Conservation (phyloP, 1,139 yeast genomes). For the Blastobotrys ciferrii region DNA sequence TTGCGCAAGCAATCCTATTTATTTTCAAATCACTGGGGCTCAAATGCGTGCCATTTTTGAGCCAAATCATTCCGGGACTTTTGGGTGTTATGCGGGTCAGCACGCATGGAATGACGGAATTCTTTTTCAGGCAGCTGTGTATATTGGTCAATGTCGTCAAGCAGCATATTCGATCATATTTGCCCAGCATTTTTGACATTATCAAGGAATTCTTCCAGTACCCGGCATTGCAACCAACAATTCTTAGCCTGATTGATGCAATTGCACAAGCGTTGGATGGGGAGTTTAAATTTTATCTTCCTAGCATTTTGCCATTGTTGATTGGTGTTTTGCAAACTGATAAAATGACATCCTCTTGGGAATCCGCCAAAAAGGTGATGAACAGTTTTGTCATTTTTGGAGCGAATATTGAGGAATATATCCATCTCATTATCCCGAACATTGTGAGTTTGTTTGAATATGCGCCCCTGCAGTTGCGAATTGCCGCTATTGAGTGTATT, state of each 20-base stretch:
- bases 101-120: constrained; percentile 77
- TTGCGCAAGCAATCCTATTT: constrained; percentile 86
- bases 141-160: constrained; percentile 78
- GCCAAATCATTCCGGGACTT: constrained; percentile 85
- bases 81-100: constrained; percentile 82
- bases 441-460: constrained; percentile 77
- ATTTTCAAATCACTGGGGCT: constrained; percentile 86
- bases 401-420: constrained; percentile 80
- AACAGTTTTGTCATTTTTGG: constrained; percentile 90
- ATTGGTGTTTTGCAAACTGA: constrained; percentile 79
- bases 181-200: constrained; percentile 72
- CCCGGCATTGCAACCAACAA: constrained; percentile 70
- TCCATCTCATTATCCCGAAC: constrained; percentile 81
- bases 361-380: constrained; percentile 72
- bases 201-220: constrained; percentile 73
- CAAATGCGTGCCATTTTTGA: constrained; percentile 81
- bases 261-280: constrained; percentile 86
- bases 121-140: constrained; percentile 86
- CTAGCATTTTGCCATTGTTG: constrained; percentile 72
- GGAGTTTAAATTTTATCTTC: constrained; percentile 82
- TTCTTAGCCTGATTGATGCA: constrained; percentile 77
- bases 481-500: constrained; percentile 77
- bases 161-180: constrained; percentile 82
- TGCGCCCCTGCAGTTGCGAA: constrained; percentile 56
- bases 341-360: constrained; percentile 53